Evolutionary conservation across 257 asterid species (phyloP), one percentile per base, ranked within the genome.

Genomic region (Buddleja alternifolia): DNA sequence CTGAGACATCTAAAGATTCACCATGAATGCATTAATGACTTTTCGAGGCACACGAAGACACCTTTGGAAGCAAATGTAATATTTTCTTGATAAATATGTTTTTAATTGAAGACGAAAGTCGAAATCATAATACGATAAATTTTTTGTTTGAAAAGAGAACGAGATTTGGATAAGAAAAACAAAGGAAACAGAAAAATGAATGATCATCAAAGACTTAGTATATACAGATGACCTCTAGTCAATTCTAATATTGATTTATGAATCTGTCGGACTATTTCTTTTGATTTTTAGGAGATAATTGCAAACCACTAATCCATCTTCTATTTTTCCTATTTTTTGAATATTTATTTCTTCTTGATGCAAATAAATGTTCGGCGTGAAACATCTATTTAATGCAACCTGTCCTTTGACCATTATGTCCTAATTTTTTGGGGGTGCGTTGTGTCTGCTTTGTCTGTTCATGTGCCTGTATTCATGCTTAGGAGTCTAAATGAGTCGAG

Each of bases 401-500:
- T 10, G n/a, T 29, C 46, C 15, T 10, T 47, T 12, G 37, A 50
- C 24, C 51, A 42, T 5, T 19, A 42, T 44, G 60, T 34, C 59
- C 24, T 50, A 29, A 20, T 36, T 25, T 11, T 48, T 5, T 10
- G 14, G 63, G 71, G 29, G 54, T 59, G 32, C 62, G 23, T 48
- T 42, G 45, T 72, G 71, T 52, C 36, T 36, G 16, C 48, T 41
- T 63, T n/a, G 23, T 53, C 25, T 54, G 44, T 42, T 54, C 53
- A 15, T 4, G 32, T 52, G 47, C 19, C 46, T 14, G n/a, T 16
- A 7, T 17, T 34, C 61, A 40, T 65, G 21, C 51, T 20, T n/a
- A n/a, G n/a, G n/a, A n/a, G n/a, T n/a, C n/a, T n/a, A n/a, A n/a
- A n/a, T n/a, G n/a, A n/a, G n/a, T n/a, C n/a, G n/a, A n/a, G n/a